Percentiles rank a stretch among this genome's conserved stretches.
Evolutionary conservation across 140 eudicot genomes (phyloP).

Genomic region (Bidens hawaiensis): DNA sequence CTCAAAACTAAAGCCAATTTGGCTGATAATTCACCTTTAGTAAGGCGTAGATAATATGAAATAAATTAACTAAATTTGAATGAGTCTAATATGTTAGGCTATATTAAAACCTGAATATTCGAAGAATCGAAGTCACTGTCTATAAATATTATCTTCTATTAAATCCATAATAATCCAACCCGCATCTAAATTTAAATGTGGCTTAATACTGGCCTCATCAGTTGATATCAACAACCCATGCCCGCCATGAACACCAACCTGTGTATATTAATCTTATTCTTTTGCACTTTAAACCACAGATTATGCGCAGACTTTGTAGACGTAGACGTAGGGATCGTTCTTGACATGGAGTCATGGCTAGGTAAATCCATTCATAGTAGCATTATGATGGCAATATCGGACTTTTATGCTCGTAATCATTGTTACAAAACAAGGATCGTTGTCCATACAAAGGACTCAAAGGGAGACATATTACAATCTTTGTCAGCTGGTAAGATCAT

Average conservation of each 20-base stretch:
- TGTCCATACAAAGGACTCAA: conserved; percentile 12
- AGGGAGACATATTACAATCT: conserved; percentile 10
- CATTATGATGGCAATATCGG: conserved; percentile 4
- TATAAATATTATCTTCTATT: no score
- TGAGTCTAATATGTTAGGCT: no score
- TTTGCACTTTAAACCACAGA: conserved; percentile 5
- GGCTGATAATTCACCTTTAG: no score
- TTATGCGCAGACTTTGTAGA: not conserved
- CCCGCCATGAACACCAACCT: not conserved
- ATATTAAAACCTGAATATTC: no score
- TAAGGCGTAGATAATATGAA: no score
- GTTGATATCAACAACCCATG: not conserved
- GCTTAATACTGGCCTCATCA: not conserved
- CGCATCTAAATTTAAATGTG: no score
- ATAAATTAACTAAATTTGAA: no score
- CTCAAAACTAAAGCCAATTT: no score
- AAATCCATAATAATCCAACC: no score
- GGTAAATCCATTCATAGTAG: not conserved
- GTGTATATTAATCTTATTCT: not conserved
- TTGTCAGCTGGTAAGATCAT: conserved; percentile 6
- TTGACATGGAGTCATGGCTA: conserved; percentile 12
- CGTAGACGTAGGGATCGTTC: conserved; percentile 3
- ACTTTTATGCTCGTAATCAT: conserved; percentile 6
- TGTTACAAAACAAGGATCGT: conserved; percentile 10
- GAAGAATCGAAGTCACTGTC: no score